These are phyloP conservation scores for Calonectria pseudoturangicola DNA, from an alignment of 2,329 filamentous ascomycete genomes.

Conservation along the genomic window DNA sequence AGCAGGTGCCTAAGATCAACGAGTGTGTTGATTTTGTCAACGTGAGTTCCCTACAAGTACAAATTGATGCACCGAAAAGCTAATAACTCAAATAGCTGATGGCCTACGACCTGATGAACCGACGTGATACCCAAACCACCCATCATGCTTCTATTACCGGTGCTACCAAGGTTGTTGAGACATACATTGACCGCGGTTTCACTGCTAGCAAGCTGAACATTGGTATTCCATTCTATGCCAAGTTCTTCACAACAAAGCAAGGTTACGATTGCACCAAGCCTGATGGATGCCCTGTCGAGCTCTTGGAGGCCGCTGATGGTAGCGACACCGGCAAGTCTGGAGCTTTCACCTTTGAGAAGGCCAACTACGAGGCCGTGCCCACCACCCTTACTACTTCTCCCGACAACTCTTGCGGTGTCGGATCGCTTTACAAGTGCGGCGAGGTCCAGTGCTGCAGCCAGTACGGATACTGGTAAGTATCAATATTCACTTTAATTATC, in stretches of 20 bases:
- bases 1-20: conserved; percentile 75
- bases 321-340: conserved; percentile 72
- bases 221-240: conserved; percentile 81
- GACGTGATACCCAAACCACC: conserved; percentile 78
- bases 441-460: conserved; percentile 44
- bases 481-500: neutral
- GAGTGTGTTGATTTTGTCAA: conserved; percentile 79
- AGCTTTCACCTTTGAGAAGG: conserved; percentile 62
- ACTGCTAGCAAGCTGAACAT: conserved; percentile 75
- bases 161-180: conserved; percentile 73
- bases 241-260: conserved; percentile 77
- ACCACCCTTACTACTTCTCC: conserved; percentile 43
- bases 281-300: conserved; percentile 75
- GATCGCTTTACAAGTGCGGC: conserved; percentile 44
- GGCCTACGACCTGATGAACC: conserved; percentile 84
- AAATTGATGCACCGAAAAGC: too few species aligned
- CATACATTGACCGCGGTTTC: conserved; percentile 76
- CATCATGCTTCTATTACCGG: conserved; percentile 78
- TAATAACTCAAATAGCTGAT: conserved; percentile 68
- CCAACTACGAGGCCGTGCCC: conserved; percentile 52
- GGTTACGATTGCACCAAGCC: conserved; percentile 66
- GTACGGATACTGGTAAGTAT: conserved; percentile 51
- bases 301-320: conserved; percentile 76
- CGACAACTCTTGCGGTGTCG: conserved; percentile 48
- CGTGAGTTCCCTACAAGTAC: conserved; percentile 45